Base-by-base conservation (phyloP, 805 yeast genomes). In the Lipomyces yamadae region DNA sequence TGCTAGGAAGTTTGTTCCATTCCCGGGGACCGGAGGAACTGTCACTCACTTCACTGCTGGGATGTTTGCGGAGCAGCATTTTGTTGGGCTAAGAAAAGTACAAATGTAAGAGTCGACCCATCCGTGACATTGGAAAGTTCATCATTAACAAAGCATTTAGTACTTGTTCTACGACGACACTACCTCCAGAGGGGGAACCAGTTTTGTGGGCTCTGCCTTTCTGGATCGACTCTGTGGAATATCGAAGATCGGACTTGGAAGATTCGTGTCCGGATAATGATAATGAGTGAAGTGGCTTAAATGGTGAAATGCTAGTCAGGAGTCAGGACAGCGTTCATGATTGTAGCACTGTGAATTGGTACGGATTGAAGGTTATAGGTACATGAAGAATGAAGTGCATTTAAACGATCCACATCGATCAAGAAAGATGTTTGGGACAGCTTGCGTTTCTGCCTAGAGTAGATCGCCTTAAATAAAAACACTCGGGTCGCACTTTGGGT, bases 11-110 rank as follows among this genome's bases (percentile, higher is more conserved):
- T 56, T 29, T 13, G 45, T 56, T 32, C 42, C 58, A 10, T 56
- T 56, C 58, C 42, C 58, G 10, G 58, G 58, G 13, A 56, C 58
- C 10, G 58, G 58, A 56, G 58, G 58, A 56, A 34, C 30, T 35
- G 42, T 56, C 3, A 56, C 58, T 32, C 42, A 56, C n/a, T 34
- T 56, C 37, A 56, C 29, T n/a, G 58, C 45, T 24, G 58, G 58
- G 30, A 56, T 56, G 58, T 35, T 56, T 35, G 45, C 42, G n/a
- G 45, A 56, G 30, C 30, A 13, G 42, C 30, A 33, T 10, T 56
- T 56, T 35, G 42, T 56, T 10, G 58, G 58, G 29, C 58, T 56
- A 18, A 56, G 58, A 29, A 35, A 56, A 56, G 58, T 32, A 56
- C 42, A 56, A 56, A 29, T 56, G 58, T 56, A 56, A 33, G 58